A percentile compares a stretch with the other conserved stretches of the same genome.
Conservation (phyloP, 768 basidiomycete genomes). For the Termitomyces heimii region DNA sequence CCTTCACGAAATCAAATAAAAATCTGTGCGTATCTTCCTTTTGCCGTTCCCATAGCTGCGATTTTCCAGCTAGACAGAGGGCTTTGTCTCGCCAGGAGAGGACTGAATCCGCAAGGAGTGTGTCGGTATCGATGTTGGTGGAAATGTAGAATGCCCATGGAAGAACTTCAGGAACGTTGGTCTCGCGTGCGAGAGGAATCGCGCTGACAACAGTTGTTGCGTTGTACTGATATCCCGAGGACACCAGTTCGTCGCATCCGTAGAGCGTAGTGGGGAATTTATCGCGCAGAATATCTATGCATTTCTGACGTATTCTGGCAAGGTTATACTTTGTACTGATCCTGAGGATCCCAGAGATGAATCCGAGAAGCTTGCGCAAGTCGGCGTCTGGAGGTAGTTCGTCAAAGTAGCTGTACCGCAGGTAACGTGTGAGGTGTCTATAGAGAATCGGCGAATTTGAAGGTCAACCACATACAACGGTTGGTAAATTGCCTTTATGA, state of each 20-base stretch:
- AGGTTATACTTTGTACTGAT: constrained; percentile 41
- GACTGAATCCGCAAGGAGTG: constrained; percentile 26
- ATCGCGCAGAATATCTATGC: constrained; percentile 30
- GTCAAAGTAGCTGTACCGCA: constrained; percentile 30
- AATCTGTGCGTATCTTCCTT: constrained; percentile 30
- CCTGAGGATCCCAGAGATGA: constrained; percentile 34
- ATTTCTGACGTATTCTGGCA: constrained; percentile 26
- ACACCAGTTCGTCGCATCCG: constrained; percentile 32
- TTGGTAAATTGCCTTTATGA: constrained; percentile 31
- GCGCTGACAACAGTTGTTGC: constrained; percentile 32
- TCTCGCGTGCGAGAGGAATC: constrained; percentile 34
- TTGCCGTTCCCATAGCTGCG: constrained; percentile 32
- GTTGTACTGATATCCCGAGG: constrained; percentile 28
- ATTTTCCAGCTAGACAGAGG: constrained; percentile 33
- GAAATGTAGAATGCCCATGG: constrained; percentile 44
- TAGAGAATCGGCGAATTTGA: neutral
- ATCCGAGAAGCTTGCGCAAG: constrained; percentile 28
- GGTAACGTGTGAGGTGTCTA: neutral
- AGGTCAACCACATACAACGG: constrained; percentile 7
- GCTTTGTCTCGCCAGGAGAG: constrained; percentile 38
- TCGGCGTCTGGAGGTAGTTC: constrained; percentile 25
- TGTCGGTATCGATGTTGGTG: constrained; percentile 29
- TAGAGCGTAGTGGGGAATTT: constrained; percentile 36
- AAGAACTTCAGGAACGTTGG: constrained; percentile 33
- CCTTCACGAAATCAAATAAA: constrained; percentile 28